Conservation (phyloP, 345 rosid genomes). For the Excoecaria agallocha region DNA sequence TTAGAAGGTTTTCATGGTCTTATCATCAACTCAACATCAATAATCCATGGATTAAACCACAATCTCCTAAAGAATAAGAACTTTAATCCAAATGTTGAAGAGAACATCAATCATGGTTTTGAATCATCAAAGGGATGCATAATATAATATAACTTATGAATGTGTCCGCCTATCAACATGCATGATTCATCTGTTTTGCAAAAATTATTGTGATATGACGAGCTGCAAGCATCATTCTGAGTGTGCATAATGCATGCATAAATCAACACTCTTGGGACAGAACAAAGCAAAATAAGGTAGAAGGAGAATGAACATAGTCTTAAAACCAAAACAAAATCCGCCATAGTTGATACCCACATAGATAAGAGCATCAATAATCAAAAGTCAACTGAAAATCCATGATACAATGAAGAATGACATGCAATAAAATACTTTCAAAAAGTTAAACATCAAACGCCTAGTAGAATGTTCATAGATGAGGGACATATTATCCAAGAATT, state of each 20-base stretch:
- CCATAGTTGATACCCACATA: not conserved
- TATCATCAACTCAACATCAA: not conserved
- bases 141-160: not conserved
- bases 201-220: not conserved
- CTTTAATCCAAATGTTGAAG: not conserved
- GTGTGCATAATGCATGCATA: not conserved
- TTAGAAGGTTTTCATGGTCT: not conserved
- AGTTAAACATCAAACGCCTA: not conserved
- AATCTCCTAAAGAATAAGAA: not conserved
- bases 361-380: too few relatives aligned
- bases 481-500: not conserved
- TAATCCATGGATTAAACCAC: not conserved
- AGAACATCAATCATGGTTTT: not conserved
- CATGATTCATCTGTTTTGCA: not conserved
- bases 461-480: not conserved
- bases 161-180: not conserved
- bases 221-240: not conserved
- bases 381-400: not conserved
- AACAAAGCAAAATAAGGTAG: not conserved
- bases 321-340: not conserved
- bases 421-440: conserved; percentile 1
- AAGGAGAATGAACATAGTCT: not conserved
- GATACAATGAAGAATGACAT: not conserved
- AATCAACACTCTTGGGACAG: not conserved
- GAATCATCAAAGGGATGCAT: not conserved